Evolutionary conservation across 163 green algal species (phyloP), one percentile per base, ranked within the genome.

Genomic region (Dunaliella salina): DNA sequence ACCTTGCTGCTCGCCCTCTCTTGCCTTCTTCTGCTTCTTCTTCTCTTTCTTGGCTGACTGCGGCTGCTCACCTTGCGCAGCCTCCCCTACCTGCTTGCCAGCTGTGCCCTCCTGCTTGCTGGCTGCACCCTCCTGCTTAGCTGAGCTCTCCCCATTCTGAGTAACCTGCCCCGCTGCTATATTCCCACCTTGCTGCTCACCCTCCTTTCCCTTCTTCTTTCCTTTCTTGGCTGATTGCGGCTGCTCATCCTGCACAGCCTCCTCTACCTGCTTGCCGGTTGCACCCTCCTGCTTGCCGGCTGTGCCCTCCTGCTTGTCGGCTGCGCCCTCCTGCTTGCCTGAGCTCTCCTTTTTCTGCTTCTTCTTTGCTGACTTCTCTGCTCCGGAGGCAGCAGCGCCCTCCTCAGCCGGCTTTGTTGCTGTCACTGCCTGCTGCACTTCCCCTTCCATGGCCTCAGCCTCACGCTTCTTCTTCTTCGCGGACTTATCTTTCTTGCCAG

Each of bases 261-360:
- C 40, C 40, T 50, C 40, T 15, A 50, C 40, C 40, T 50, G 40
- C 40, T 50, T 8, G 40, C 40, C 8, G 8, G 40, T 50, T 50
- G n/a, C n/a, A n/a, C n/a, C n/a, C n/a, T n/a, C n/a, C n/a, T n/a
- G n/a, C n/a, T n/a, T n/a, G n/a, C n/a, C n/a, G n/a, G n/a, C n/a
- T n/a, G n/a, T n/a, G n/a, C n/a, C n/a, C n/a, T n/a, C n/a, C n/a
- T n/a, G n/a, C n/a, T n/a, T n/a, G n/a, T n/a, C 57, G 25, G 29
- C 80, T 0, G 34, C 69, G 32, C 33, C 63, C 18, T 81, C 72
- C 33, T 84, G 80, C 83, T 87, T 85, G 29, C 80, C 34, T 30
- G 67, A 22, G 83, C 88, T 86, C 50, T 85, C 78, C 46, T 83
- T 34, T 69, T 87, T 87, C 83, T 89, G 69, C 33, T 45, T 46